phyloP scores from a whole-genome alignment of 805 yeast genomes.

The Ascoidea asiatica region DNA sequence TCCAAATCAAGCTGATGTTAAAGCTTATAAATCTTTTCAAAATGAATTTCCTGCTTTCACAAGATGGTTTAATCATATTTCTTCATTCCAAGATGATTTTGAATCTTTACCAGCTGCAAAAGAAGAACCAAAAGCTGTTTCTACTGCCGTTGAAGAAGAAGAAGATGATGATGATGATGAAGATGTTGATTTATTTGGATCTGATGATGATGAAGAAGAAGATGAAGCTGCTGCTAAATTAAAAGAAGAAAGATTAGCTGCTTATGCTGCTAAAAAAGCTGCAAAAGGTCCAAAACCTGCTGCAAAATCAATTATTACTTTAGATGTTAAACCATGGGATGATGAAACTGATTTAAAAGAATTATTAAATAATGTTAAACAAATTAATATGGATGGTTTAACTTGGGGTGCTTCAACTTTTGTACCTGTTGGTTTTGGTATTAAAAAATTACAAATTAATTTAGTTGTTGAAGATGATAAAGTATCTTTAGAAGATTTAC shows the following conservation, averaged over 20 bases:
- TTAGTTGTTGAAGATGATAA: slow-evolving; percentile 94
- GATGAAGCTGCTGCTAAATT: slow-evolving; percentile 96
- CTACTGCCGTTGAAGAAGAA: slow-evolving; percentile 45
- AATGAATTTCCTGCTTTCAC: slow-evolving; percentile 82
- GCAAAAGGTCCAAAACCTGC: slow-evolving; percentile 96
- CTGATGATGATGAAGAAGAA: slow-evolving; percentile 81
- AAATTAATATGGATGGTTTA: slow-evolving; percentile 80
- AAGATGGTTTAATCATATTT: slow-evolving; percentile 98
- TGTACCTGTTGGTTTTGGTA: slow-evolving; percentile 98
- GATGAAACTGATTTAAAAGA: slow-evolving; percentile 95
- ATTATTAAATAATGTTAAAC: slow-evolving; percentile 75
- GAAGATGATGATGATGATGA: slow-evolving; percentile 65
- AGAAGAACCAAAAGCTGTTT: slow-evolving; percentile 32
- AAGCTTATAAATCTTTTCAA: slow-evolving; percentile 91
- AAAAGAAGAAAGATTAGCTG: slow-evolving; percentile 96
- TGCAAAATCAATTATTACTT: slow-evolving; percentile 93
- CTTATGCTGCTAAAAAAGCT: slow-evolving; percentile 95
- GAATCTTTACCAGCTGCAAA: slow-evolving; percentile 66
- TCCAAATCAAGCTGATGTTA: slow-evolving; percentile 92
- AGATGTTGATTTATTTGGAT: slow-evolving; percentile 89
- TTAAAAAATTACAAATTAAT: slow-evolving; percentile 98
- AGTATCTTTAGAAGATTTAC: slow-evolving; percentile 88
- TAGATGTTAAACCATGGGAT: slow-evolving; percentile 99
- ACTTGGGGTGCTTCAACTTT: slow-evolving; percentile 96
- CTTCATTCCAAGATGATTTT: slow-evolving; percentile 82